Percentiles rank a stretch among this genome's conserved stretches.
These are phyloP conservation scores for Gossypium ekmanianum DNA, from an alignment of 345 rosid genomes.

Conservation along the genomic window DNA sequence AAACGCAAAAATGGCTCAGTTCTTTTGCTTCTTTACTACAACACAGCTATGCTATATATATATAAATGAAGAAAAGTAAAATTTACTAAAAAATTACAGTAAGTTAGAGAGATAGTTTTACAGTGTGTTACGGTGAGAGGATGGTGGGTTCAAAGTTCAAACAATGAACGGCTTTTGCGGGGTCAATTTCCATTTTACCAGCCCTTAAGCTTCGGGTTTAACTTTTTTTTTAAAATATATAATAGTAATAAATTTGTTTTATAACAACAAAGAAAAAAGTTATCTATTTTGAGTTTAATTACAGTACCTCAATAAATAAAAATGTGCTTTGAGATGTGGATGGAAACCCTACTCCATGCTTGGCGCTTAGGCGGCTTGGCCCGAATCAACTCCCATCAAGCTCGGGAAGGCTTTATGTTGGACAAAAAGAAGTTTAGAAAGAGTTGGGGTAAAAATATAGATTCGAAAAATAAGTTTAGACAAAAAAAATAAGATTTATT, in stretches of 20 bases:
- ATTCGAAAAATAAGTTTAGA: fast-evolving
- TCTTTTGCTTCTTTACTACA: not conserved
- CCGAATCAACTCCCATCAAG: too few species aligned
- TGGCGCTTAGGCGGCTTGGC: too few species aligned
- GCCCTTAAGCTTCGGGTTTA: not conserved
- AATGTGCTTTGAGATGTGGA: too few species aligned
- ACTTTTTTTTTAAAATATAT: too few species aligned
- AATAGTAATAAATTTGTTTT: too few species aligned
- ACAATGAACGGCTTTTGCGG: not conserved
- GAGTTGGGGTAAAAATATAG: fast-evolving
- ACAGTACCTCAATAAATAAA: too few species aligned
- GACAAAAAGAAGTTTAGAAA: too few species aligned
- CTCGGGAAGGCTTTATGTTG: too few species aligned
- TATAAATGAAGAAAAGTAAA: not conserved
- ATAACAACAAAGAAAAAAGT: too few species aligned
- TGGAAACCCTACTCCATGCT: too few species aligned
- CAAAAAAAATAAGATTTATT: fast-evolving
- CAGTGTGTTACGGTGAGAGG: not conserved
- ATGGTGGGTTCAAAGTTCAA: not conserved
- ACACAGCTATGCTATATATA: not conserved
- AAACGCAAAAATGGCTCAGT: not conserved
- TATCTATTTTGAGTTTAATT: too few species aligned
- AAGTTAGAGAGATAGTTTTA: not conserved
- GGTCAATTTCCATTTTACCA: not conserved
- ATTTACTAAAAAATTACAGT: not conserved